These are phyloP conservation scores for Verticillium tricorpus DNA, from an alignment of 2,329 filamentous ascomycete species.

Conservation along the genomic window DNA sequence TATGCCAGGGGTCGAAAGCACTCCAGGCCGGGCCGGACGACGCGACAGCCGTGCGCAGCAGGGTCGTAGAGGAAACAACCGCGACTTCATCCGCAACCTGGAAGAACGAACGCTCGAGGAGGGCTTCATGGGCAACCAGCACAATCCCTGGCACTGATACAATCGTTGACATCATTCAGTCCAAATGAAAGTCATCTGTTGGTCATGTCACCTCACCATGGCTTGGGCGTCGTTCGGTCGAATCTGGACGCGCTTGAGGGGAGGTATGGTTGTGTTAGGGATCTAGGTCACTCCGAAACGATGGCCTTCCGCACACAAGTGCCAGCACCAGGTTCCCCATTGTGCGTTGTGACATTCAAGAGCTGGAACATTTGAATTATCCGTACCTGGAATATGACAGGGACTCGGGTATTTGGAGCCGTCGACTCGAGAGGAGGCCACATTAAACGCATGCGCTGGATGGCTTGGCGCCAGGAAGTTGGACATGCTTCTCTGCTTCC, in stretches of 20 bases:
- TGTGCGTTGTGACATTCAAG: not conserved
- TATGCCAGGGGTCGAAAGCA: conserved; percentile 59
- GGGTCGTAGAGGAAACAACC: conserved; percentile 59
- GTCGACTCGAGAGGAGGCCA: not conserved
- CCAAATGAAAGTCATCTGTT: not conserved
- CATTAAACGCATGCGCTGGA: not conserved
- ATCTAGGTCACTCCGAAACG: not conserved
- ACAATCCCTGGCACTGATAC: conserved; percentile 63
- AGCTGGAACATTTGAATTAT: not conserved
- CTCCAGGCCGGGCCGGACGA: conserved; percentile 56
- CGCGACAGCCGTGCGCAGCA: conserved; percentile 70
- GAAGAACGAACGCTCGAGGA: conserved; percentile 94
- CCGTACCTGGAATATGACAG: not conserved
- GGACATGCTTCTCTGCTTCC: not conserved
- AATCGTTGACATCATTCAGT: not conserved
- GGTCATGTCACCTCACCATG: not conserved
- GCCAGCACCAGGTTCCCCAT: not conserved
- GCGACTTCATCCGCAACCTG: conserved; percentile 90
- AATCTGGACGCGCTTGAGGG: not conserved
- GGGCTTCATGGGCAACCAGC: conserved; percentile 70
- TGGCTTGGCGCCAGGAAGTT: not conserved
- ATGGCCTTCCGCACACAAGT: not conserved
- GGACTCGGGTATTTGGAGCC: not conserved
- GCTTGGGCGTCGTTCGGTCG: not conserved
- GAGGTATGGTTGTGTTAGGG: not conserved